These are phyloP conservation scores for Tylopilus sp. DNA, from an alignment of 1,284 basidiomycete genomes.

Conservation along the genomic window DNA sequence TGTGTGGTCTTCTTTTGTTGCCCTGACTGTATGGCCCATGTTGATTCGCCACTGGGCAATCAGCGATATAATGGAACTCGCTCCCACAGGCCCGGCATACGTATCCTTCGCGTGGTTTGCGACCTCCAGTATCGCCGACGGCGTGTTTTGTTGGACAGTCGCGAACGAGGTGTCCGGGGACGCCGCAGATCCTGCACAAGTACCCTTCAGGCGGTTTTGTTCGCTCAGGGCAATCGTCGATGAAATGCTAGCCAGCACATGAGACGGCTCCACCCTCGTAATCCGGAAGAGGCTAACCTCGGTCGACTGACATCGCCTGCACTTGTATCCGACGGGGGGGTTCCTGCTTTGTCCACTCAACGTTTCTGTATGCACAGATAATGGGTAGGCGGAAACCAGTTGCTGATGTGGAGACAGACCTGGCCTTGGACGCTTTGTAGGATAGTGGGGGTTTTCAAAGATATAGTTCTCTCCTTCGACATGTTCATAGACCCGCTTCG, in stretches of 20 bases:
- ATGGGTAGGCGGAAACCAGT: neutral
- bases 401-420: conserved; percentile 37
- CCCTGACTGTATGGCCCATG: conserved; percentile 37
- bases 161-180: conserved; percentile 78
- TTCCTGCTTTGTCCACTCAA: conserved; percentile 45
- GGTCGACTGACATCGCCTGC: conserved; percentile 69
- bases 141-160: conserved; percentile 80
- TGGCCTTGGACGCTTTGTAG: conserved; percentile 51
- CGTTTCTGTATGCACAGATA: conserved; percentile 19
- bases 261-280: conserved; percentile 3
- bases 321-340: conserved; percentile 70
- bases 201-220: conserved; percentile 78
- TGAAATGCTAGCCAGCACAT: conserved; percentile 57
- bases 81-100: conserved; percentile 86
- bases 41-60: conserved; percentile 70
- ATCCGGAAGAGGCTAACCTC: conserved; percentile 47
- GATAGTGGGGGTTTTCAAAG: conserved; percentile 57
- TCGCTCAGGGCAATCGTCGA: conserved; percentile 69
- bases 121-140: conserved; percentile 71
- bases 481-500: conserved; percentile 54
- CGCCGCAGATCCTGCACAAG: conserved; percentile 79
- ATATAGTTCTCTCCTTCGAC: conserved; percentile 58
- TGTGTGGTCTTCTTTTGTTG: conserved; percentile 57
- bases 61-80: conserved; percentile 77
- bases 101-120: conserved; percentile 78